Evolutionary conservation across 441 rosid genomes (phyloP), one percentile per base, ranked within the genome.

Genomic region (Metrosideros polymorpha): DNA sequence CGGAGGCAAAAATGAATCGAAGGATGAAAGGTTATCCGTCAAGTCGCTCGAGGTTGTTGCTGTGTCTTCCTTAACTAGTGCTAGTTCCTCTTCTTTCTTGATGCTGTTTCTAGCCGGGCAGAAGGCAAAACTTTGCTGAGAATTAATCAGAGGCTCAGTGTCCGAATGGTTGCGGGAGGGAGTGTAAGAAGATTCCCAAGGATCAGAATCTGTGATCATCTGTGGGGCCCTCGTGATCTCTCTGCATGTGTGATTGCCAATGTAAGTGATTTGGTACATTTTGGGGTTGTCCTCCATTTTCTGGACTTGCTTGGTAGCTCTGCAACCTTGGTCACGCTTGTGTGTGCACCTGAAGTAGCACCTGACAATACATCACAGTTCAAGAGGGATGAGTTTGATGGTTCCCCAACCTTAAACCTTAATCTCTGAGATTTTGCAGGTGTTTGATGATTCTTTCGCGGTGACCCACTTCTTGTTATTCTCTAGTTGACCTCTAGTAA

Each of bases 1-100:
- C 35, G 87, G 86, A 90, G 93, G 91, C 84, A 89, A 43, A 19
- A 63, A 10, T 47, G 87, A 50, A 49, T 89, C 91, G 83, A 87
- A 35, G 71, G 87, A 66, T 4, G 88, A 85, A 32, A 82, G 18
- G 27, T 88, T 85, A 22, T 86, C 89, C 14, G 91, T 86, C 51
- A 87, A 51, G 82, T 85, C 90, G 57, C 88, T 90, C 14, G 79
- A 39, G 79, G 79, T 71, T 39, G 79, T 39, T 39, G 79, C 5
- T 15, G 79, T 39, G 79, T 71, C 79, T 39, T 71, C 79, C 79
- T 71, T 71, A 39, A 71, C 47, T 5, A 1, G 49, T 25, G 79
- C n/a, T 22, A 0, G n/a, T 24, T 71, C 79, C 49, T 71, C 79
- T 71, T 71, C 79, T 22, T 39, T 39, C 47, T 71, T 71, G 47